Evolutionary conservation across 441 rosid species (phyloP).

Genomic region (Jatropha multifida): DNA sequence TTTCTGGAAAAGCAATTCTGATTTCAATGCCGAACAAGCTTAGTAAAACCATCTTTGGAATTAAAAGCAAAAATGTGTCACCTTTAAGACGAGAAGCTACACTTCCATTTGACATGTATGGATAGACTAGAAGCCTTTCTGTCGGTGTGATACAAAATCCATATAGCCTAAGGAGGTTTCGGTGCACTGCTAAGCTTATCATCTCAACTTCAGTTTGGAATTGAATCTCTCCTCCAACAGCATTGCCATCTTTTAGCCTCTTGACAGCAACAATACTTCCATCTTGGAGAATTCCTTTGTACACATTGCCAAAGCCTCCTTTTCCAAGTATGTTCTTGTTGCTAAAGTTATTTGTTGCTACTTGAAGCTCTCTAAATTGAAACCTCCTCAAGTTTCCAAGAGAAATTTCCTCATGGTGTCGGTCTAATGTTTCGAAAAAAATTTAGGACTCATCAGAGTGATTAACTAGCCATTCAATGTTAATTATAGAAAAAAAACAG

Average conservation of each 20-base stretch:
- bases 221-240: slow-evolving; percentile 85
- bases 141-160: slow-evolving; percentile 82
- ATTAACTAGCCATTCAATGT: background rate
- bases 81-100: slow-evolving; percentile 94
- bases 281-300: slow-evolving; percentile 78
- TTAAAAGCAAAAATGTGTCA: slow-evolving; percentile 23
- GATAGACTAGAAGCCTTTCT: slow-evolving; percentile 89
- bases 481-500: background rate
- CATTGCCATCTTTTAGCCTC: slow-evolving; percentile 86
- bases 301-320: slow-evolving; percentile 93
- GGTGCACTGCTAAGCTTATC: slow-evolving; percentile 95
- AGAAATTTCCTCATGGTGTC: slow-evolving; percentile 66
- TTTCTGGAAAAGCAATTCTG: no score
- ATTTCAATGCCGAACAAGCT: no score
- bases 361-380: slow-evolving; percentile 75
- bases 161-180: slow-evolving; percentile 80
- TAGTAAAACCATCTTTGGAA: background rate
- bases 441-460: background rate
- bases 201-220: slow-evolving; percentile 97
- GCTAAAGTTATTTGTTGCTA: slow-evolving; percentile 79
- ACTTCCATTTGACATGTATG: slow-evolving; percentile 95
- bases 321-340: slow-evolving; percentile 77
- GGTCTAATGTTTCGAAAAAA: slow-evolving; percentile 34
- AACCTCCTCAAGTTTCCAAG: slow-evolving; percentile 87
- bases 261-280: slow-evolving; percentile 84